Conservation (phyloP, 176 grass and related monocot species). For the Pontederia crassipes region DNA sequence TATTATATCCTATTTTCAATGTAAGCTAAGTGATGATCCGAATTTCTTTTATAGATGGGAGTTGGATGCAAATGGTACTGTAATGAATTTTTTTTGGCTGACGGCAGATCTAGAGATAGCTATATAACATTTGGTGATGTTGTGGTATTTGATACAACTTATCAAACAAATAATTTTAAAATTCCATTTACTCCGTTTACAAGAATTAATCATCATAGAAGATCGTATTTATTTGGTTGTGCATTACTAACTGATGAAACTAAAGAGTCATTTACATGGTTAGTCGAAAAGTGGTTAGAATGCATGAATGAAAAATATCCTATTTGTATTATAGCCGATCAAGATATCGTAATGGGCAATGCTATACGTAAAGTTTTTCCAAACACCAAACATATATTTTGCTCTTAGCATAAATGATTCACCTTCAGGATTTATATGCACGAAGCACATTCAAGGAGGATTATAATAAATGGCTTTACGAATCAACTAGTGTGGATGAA, state of each 20-base stretch:
- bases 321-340: conserved; percentile 58
- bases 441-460: too few species aligned
- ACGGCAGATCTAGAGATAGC: conserved; percentile 56
- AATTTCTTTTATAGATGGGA: too few species aligned
- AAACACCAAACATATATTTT: conserved; percentile 48
- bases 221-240: conserved; percentile 70
- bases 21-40: too few species aligned
- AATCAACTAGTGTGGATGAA: too few species aligned
- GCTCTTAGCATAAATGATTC: conserved; percentile 53
- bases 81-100: conserved; percentile 58
- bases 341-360: conserved; percentile 51
- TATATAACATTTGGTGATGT: conserved; percentile 72
- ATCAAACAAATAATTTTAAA: conserved; percentile 58
- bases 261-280: conserved; percentile 39
- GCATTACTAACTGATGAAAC: conserved; percentile 57
- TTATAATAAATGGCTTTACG: too few species aligned
- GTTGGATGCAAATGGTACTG: conserved; percentile 27
- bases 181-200: conserved; percentile 53
- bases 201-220: conserved; percentile 78
- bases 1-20: not conserved
- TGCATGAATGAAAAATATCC: conserved; percentile 56
- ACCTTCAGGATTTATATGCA: conserved; percentile 13
- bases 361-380: conserved; percentile 68
- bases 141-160: conserved; percentile 66
- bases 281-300: conserved; percentile 68